Conservation (phyloP, 306 rosid species). For the Medicago arabica region DNA sequence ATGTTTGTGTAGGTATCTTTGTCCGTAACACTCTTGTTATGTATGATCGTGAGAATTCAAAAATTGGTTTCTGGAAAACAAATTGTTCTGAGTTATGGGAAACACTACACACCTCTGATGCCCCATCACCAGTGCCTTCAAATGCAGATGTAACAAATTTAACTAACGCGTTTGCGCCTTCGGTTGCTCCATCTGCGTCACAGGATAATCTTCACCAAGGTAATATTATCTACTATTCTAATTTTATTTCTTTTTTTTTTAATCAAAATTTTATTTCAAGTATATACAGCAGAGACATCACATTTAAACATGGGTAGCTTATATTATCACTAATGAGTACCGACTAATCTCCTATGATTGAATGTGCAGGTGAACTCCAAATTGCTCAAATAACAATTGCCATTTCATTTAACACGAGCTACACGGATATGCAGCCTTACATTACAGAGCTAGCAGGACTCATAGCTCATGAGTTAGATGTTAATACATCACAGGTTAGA, state of each 20-base stretch:
- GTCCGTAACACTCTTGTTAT: constrained; percentile 92
- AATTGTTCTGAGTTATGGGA: constrained; percentile 97
- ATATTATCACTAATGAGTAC: constrained; percentile 35
- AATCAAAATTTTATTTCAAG: constrained; percentile 11
- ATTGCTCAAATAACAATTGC: constrained; percentile 69
- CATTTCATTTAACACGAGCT: constrained; percentile 74
- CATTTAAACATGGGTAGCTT: constrained; percentile 33
- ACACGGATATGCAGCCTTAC: constrained; percentile 70
- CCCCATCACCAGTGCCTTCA: constrained; percentile 60
- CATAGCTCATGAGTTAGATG: constrained; percentile 74
- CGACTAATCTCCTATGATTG: constrained; percentile 33
- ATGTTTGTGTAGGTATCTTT: constrained; percentile 66
- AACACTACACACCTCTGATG: constrained; percentile 63
- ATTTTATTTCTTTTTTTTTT: constrained; percentile 11
- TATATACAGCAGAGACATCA: constrained; percentile 7
- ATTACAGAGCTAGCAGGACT: constrained; percentile 59
- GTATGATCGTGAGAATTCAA: constrained; percentile 82
- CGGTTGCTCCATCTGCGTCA: constrained; percentile 64
- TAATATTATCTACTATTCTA: constrained; percentile 41
- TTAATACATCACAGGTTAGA: constrained; percentile 82
- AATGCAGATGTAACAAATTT: constrained; percentile 49
- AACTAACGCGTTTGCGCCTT: constrained; percentile 50
- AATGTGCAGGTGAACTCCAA: constrained; percentile 66
- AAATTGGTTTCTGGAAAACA: constrained; percentile 97
- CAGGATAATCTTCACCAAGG: constrained; percentile 61